Evolutionary conservation across 768 basidiomycete genomes (phyloP).

Genomic region (Paxillus ammoniavirescens): DNA sequence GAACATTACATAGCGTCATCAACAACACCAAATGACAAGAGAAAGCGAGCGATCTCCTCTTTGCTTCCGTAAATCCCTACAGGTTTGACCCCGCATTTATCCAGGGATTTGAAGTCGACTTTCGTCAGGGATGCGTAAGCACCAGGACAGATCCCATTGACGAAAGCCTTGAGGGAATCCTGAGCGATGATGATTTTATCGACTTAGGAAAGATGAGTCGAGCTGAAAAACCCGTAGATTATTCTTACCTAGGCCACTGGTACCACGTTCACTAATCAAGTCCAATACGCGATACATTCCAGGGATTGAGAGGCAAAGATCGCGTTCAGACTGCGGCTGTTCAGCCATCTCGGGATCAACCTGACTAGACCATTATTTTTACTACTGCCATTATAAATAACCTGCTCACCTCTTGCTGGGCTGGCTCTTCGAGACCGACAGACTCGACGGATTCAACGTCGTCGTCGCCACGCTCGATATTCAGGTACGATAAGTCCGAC

Average conservation of each 20-base stretch:
- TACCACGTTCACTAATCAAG: constrained; percentile 49
- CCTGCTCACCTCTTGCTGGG: constrained; percentile 12
- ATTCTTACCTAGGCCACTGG: constrained; percentile 50
- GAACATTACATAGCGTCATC: constrained; percentile 39
- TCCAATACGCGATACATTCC: constrained; percentile 55
- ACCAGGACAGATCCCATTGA: constrained; percentile 48
- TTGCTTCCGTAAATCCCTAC: constrained; percentile 59
- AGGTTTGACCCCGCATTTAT: constrained; percentile 43
- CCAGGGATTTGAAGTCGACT: constrained; percentile 55
- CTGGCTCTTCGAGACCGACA: constrained; percentile 11
- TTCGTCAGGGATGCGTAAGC: constrained; percentile 55
- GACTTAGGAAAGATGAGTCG: constrained; percentile 34
- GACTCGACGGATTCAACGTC: constrained; percentile 16
- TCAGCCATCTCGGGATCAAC: constrained; percentile 15
- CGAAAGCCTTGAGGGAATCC: constrained; percentile 45
- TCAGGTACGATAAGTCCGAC: constrained; percentile 20
- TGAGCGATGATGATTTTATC: constrained; percentile 65
- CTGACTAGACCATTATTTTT: constrained; percentile 4
- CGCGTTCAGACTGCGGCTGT: constrained; percentile 9
- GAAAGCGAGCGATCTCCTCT: constrained; percentile 46
- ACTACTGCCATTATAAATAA: neutral
- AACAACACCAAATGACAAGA: constrained; percentile 38
- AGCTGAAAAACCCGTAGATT: neutral
- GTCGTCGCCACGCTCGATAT: constrained; percentile 14
- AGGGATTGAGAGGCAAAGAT: constrained; percentile 32